Base-by-base conservation (phyloP, 179 eudicot genomes). In the Beta macrorhiza region DNA sequence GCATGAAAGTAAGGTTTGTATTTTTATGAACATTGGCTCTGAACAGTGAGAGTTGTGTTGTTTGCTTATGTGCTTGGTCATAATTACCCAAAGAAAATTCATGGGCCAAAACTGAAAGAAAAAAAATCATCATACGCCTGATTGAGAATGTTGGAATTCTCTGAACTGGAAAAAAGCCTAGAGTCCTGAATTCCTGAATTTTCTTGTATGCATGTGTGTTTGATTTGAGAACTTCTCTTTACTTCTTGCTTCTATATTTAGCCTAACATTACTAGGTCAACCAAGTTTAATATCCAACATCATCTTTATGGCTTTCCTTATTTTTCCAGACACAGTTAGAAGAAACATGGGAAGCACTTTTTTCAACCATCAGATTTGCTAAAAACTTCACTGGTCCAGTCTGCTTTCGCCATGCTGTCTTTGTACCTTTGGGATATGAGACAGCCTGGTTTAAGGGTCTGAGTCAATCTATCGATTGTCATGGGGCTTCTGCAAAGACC, bases 321-420 rank as follows among this genome's bases (percentile, higher is more conserved):
- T 16, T 29, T 55, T 25, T 72, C 73, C 94, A 96, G 99, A 87
- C 99, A 78, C 92, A 79, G 51, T 83, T 96, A 85, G 98, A 96
- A 80, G 96, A 96, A 88, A 96, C 97, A 78, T 96, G 99, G 98
- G 87, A 82, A 82, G 93, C 96, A 32, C 80, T 96, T 47, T 96
- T 93, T 88, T 94, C 99, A 42, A 85, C 90, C 84, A 72, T 92
- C 29, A 90, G 86, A 79, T 94, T 94, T 85, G 99, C 99, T 20
- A 94, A 96, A 85, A 89, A 90, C 70, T 92, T 92, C 77, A 96
- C 80, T 47, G 88, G 91, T 49, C 86, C 97, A 0, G 97, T 96
- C 59, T 96, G 99, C 86, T 94, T 96, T 78, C 96, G 96, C 79
- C 99, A 92, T 82, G 97, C 91, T 79, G 82, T 96, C 74, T 87